Evolutionary conservation across 208 protist species (phyloP).

Genomic region (Trichomonas vaginalis): DNA sequence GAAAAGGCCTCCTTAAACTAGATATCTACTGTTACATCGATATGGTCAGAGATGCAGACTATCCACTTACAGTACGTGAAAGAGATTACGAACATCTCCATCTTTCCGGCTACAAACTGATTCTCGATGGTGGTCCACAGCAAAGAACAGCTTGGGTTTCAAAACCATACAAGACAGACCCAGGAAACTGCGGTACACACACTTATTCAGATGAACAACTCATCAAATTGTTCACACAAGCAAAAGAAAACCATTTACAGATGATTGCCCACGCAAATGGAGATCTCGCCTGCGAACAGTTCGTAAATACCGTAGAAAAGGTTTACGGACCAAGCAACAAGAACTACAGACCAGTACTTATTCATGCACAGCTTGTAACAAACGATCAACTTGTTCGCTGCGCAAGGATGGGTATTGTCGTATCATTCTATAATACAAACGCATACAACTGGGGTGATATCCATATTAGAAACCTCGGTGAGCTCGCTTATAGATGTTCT

Average conservation of each 20-base stretch:
- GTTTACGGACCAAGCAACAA: background rate
- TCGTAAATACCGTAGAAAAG: background rate
- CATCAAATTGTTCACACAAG: background rate
- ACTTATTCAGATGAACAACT: background rate
- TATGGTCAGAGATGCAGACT: background rate
- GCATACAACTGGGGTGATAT: background rate
- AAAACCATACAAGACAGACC: background rate
- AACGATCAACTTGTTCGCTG: background rate
- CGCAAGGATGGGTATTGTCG: background rate
- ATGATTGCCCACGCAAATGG: background rate
- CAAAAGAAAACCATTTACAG: background rate
- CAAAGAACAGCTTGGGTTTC: background rate
- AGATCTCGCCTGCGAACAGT: background rate
- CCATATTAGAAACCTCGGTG: background rate
- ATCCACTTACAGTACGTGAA: background rate
- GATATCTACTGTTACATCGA: background rate
- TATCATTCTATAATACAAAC: background rate
- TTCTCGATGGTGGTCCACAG: background rate
- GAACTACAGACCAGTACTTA: background rate
- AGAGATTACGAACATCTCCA: background rate
- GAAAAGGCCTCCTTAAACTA: background rate
- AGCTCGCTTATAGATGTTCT: background rate
- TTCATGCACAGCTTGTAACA: background rate
- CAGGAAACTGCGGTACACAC: background rate
- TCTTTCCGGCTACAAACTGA: background rate